A percentile compares a stretch with the other conserved stretches of the same genome.
These are phyloP conservation scores for Oryza glaberrima DNA, from an alignment of 176 grass and related monocot species.

Conservation along the genomic window DNA sequence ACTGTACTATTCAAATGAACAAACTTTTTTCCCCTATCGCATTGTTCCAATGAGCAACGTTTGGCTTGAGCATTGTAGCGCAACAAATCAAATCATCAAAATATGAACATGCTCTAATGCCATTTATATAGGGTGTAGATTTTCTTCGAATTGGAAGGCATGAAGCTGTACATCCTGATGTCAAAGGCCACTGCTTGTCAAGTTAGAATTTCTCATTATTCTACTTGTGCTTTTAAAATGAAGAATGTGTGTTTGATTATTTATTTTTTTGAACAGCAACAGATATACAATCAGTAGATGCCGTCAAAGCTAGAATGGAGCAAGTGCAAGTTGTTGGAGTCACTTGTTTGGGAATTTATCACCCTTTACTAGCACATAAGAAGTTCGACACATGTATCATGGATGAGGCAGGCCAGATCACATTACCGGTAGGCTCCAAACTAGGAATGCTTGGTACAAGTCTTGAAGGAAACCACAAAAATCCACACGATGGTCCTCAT, in stretches of 20 bases:
- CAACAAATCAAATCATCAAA: conserved; percentile 9
- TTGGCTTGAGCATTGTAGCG: not conserved
- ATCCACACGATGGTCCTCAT: not conserved
- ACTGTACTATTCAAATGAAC: not conserved
- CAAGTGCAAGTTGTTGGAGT: conserved; percentile 88
- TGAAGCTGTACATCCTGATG: conserved; percentile 80
- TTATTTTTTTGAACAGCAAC: conserved; percentile 61
- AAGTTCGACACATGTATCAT: conserved; percentile 98
- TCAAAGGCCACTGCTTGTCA: conserved; percentile 78
- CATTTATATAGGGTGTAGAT: conserved; percentile 71
- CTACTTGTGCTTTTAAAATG: conserved; percentile 24
- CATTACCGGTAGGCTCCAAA: conserved; percentile 67
- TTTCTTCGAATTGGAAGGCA: conserved; percentile 94
- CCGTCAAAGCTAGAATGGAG: conserved; percentile 86
- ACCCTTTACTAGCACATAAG: conserved; percentile 85
- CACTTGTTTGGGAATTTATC: conserved; percentile 93
- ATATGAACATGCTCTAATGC: conserved; percentile 26
- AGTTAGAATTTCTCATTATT: conserved; percentile 46
- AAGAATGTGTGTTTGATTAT: conserved; percentile 34
- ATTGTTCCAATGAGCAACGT: conserved; percentile 14
- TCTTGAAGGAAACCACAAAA: conserved; percentile 5
- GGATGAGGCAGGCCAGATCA: conserved; percentile 99
- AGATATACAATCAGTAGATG: conserved; percentile 67
- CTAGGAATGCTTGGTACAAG: conserved; percentile 24
- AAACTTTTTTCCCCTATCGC: not conserved